Evolutionary conservation across 2,329 filamentous ascomycete species (phyloP).

Genomic region (Exophiala viscosa): DNA sequence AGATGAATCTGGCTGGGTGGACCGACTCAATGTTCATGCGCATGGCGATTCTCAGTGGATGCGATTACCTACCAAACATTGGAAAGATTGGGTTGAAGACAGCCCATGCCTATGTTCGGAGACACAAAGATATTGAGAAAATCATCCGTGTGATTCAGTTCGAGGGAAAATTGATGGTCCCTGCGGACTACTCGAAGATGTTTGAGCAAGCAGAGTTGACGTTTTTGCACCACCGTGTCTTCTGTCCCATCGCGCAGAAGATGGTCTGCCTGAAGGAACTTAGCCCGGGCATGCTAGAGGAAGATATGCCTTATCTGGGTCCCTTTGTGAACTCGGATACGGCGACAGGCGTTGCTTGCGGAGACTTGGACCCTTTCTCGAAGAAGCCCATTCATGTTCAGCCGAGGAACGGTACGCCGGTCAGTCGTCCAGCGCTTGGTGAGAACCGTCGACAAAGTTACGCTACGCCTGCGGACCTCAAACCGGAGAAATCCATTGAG

Average conservation of each 20-base stretch:
- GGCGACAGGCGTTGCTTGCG: slow-evolving; percentile 70
- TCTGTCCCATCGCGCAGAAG: slow-evolving; percentile 67
- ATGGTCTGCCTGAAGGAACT: slow-evolving; percentile 73
- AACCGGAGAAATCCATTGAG: slow-evolving; percentile 60
- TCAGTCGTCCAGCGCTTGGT: slow-evolving; percentile 34
- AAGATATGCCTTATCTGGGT: slow-evolving; percentile 79
- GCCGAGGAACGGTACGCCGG: slow-evolving; percentile 23
- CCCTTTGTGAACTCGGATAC: slow-evolving; percentile 63
- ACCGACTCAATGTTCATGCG: slow-evolving; percentile 83
- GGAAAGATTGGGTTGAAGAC: slow-evolving; percentile 87
- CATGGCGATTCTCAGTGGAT: slow-evolving; percentile 96
- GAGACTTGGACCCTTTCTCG: slow-evolving; percentile 72
- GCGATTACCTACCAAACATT: slow-evolving; percentile 88
- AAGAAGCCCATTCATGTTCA: slow-evolving; percentile 32
- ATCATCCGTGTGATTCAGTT: slow-evolving; percentile 80
- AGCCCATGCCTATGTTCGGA: slow-evolving; percentile 82
- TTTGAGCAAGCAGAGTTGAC: slow-evolving; percentile 88
- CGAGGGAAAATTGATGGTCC: slow-evolving; percentile 78
- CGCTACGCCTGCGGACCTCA: slow-evolving; percentile 49
- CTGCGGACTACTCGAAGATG: slow-evolving; percentile 71
- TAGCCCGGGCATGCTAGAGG: slow-evolving; percentile 59
- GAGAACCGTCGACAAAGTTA: slow-evolving; percentile 40
- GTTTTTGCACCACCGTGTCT: slow-evolving; percentile 92
- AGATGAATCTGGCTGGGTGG: slow-evolving; percentile 88
- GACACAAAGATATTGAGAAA: slow-evolving; percentile 81